A percentile compares a stretch with the other conserved stretches of the same genome.
phyloP scores from a whole-genome alignment of 2,329 filamentous ascomycete genomes.

The Endocalyx cinctus region DNA sequence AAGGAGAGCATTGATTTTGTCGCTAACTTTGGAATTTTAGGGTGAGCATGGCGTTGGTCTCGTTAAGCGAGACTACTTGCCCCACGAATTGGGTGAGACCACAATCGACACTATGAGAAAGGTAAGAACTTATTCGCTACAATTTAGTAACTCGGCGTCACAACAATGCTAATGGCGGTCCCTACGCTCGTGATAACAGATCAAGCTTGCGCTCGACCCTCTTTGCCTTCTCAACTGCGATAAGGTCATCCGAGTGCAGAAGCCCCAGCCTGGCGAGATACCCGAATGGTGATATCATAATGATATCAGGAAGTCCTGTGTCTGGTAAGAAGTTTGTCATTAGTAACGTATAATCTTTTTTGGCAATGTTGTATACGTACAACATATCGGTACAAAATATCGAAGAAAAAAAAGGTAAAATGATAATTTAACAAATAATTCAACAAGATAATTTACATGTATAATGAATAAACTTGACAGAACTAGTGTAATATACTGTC shows the following conservation, averaged over 20 bases:
- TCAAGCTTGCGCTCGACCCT: conserved; percentile 78
- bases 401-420: too few relatives aligned
- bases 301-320: too few relatives aligned
- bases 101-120: conserved; percentile 82
- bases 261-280: conserved; percentile 44
- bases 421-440: too few relatives aligned
- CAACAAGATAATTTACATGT: too few relatives aligned
- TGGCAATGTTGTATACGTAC: too few relatives aligned
- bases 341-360: too few relatives aligned
- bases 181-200: conserved; percentile 35
- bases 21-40: too few relatives aligned
- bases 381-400: too few relatives aligned
- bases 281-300: conserved; percentile 35
- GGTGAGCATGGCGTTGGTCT: conserved; percentile 82
- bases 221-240: conserved; percentile 65
- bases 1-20: too few relatives aligned
- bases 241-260: conserved; percentile 62
- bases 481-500: too few relatives aligned
- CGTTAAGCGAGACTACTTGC: conserved; percentile 79
- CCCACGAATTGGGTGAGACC: conserved; percentile 67
- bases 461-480: too few relatives aligned
- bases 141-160: not conserved
- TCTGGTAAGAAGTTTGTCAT: too few relatives aligned
- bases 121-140: conserved; percentile 37
- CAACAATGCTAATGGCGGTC: conserved; percentile 5